Base-by-base conservation (phyloP, 1,139 yeast genomes). In the Wickerhamomyces sp. region DNA sequence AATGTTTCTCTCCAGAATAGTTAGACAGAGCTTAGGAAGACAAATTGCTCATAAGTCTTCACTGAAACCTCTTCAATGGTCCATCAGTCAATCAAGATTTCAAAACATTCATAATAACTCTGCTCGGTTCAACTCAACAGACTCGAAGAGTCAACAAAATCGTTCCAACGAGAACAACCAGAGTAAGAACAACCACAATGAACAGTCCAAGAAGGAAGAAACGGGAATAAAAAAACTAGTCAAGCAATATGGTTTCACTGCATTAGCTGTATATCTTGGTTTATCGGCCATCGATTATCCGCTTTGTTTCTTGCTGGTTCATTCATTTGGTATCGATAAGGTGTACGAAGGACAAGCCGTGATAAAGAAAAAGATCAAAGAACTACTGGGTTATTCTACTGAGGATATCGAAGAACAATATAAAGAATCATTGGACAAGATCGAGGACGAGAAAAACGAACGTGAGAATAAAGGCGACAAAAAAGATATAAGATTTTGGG, bases 191-290 rank as follows among this genome's bases (percentile, higher is more conserved):
- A n/a, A n/a, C n/a, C n/a, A n/a, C n/a, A n/a, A n/a, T n/a, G n/a
- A n/a, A n/a, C n/a, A n/a, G n/a, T 6, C 51, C 61, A 39, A 67
- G n/a, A n/a, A n/a, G n/a, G n/a, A 67, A 34, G 57, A 68, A 12
- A 59, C 64, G 2, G 81, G 83, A 6, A 62, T 87, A 37, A 84
- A 77, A 57, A 82, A 75, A 6, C 66, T 91, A 44, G 72, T 86
- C 58, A 80, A 83, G 52, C 83, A 84, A 55, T 91, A 91, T 57
- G 99, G 99, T 1, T 86, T 81, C 64, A 76, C 94, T 7, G 97
- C 96, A 0, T 62, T 91, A 16, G 96, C 87, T 12, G 88, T 91
- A 0, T 91, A 91, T 54, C 53, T 87, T 25, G 81, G 73, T 1
- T 58, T 91, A 15, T 70, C 86, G 3, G 66, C 70, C 19, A 58